phyloP scores from a whole-genome alignment of 1,284 basidiomycete species.

The Phylloporus gajari region DNA sequence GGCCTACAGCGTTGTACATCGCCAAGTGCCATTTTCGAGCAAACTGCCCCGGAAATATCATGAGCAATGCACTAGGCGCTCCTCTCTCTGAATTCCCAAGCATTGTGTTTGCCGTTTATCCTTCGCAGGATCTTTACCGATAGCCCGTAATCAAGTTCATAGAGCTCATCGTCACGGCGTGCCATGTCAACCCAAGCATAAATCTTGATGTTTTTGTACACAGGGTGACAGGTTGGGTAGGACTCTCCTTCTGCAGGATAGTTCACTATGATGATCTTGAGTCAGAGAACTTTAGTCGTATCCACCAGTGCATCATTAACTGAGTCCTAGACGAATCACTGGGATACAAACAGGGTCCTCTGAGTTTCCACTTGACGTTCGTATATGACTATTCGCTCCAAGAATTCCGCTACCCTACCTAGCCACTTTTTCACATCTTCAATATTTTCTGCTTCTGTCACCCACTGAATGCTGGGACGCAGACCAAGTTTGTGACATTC shows the following conservation, averaged over 20 bases:
- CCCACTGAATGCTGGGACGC: too few species aligned
- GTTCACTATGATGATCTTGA: conserved; percentile 5
- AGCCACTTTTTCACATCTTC: conserved; percentile 70
- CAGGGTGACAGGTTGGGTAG: conserved; percentile 91
- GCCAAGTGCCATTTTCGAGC: conserved; percentile 82
- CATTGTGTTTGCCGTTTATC: conserved; percentile 81
- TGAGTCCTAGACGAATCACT: conserved; percentile 79
- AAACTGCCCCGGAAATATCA: conserved; percentile 15
- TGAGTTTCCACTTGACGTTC: conserved; percentile 88
- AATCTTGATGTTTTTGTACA: conserved; percentile 95
- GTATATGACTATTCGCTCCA: conserved; percentile 90
- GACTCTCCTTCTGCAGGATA: conserved; percentile 31
- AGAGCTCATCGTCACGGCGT: conserved; percentile 78
- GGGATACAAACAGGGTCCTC: conserved; percentile 74
- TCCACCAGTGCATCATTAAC: conserved; percentile 85
- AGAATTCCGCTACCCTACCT: conserved; percentile 56
- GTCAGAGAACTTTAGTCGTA: conserved; percentile 87
- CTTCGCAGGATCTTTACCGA: conserved; percentile 69
- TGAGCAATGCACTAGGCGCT: too few species aligned
- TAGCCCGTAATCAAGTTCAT: conserved; percentile 84
- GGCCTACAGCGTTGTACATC: conserved; percentile 72
- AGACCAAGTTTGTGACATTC: too few species aligned
- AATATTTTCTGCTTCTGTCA: too few species aligned
- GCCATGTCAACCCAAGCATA: conserved; percentile 80
- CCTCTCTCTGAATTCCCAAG: too few species aligned